These are phyloP conservation scores for Plasmodium inui DNA, from an alignment of 169 alveolate genomes.

Conservation along the genomic window DNA sequence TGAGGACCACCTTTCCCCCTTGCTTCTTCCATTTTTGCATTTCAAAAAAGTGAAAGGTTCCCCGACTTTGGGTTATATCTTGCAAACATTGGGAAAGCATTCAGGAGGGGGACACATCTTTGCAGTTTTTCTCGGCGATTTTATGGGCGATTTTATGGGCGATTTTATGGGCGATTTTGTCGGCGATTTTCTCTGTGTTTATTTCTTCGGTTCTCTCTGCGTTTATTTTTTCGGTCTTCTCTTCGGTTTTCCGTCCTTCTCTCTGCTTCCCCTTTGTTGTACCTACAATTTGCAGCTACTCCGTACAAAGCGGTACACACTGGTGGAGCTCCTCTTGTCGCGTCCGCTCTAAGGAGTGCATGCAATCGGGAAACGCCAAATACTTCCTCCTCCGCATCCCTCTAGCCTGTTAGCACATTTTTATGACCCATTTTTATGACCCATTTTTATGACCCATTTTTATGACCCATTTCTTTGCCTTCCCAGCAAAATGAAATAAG, in stretches of 20 bases:
- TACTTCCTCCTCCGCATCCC: background rate
- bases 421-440: background rate
- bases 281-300: background rate
- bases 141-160: no score
- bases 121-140: background rate
- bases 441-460: background rate
- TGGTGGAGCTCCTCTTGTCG: background rate
- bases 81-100: background rate
- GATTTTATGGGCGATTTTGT: no score
- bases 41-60: background rate
- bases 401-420: background rate
- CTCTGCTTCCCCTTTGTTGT: background rate
- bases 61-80: background rate
- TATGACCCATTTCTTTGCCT: background rate
- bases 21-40: background rate
- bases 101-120: background rate
- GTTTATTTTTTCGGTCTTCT: background rate
- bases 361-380: background rate
- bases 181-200: no score
- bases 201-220: background rate
- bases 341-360: background rate
- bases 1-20: background rate
- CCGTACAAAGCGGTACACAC: background rate
- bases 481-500: background rate
- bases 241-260: background rate